Conservation (phyloP, 352 stramenopile genomes). For the Pythium rhizo-oryzae region DNA sequence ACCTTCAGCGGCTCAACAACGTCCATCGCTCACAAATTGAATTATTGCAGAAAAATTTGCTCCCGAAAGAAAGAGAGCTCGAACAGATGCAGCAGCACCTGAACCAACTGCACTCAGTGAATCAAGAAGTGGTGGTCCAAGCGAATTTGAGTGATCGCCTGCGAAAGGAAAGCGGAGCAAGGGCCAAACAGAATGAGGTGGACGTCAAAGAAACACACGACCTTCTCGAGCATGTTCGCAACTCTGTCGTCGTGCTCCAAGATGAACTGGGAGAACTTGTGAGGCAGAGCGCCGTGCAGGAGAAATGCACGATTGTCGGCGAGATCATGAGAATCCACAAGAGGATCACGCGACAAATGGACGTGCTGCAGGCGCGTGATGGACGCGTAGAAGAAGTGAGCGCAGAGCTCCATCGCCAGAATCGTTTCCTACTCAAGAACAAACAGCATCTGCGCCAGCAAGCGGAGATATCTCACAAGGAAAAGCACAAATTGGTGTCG, state of each 20-base stretch:
- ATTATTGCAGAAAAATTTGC: slow-evolving; percentile 66
- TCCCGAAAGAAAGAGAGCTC: slow-evolving; percentile 68
- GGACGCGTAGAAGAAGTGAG: slow-evolving; percentile 62
- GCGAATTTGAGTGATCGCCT: slow-evolving; percentile 70
- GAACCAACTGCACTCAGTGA: slow-evolving; percentile 55
- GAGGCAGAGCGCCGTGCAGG: slow-evolving; percentile 50
- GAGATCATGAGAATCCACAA: slow-evolving; percentile 77
- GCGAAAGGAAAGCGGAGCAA: slow-evolving; percentile 43
- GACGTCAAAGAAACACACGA: slow-evolving; percentile 39
- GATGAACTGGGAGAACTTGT: slow-evolving; percentile 71
- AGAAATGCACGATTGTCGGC: slow-evolving; percentile 62
- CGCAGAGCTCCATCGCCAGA: slow-evolving; percentile 72
- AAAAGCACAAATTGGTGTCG: slow-evolving; percentile 74
- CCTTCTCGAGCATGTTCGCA: slow-evolving; percentile 47
- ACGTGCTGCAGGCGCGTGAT: slow-evolving; percentile 51
- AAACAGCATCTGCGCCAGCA: slow-evolving; percentile 72
- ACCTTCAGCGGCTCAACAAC: slow-evolving; percentile 65
- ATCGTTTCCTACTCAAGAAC: slow-evolving; percentile 71
- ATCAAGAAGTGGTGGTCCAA: slow-evolving; percentile 72
- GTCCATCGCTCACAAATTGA: slow-evolving; percentile 78
- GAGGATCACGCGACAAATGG: slow-evolving; percentile 51
- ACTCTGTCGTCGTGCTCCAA: slow-evolving; percentile 64
- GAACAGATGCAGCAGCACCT: slow-evolving; percentile 68
- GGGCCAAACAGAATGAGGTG: slow-evolving; percentile 47
- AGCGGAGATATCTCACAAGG: slow-evolving; percentile 57